Conservation (phyloP, 2,329 filamentous ascomycete species). For the Fusarium sp. region DNA sequence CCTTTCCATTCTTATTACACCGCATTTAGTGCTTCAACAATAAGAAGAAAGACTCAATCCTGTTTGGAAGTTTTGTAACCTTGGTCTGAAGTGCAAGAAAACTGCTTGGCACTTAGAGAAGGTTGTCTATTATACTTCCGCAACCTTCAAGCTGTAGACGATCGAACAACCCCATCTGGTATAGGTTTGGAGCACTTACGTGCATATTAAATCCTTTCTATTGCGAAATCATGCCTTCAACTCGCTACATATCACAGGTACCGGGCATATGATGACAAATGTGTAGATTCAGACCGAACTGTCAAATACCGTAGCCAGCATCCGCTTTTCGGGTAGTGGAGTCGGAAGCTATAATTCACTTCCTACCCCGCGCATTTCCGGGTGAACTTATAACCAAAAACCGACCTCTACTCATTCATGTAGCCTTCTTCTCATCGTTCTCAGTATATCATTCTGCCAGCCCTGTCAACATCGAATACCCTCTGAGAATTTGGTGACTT, state of each 20-base stretch:
- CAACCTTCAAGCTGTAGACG: no score
- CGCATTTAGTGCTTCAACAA: no score
- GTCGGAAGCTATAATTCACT: slow-evolving; percentile 42
- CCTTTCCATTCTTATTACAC: no score
- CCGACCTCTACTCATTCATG: slow-evolving; percentile 8
- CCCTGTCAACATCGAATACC: neutral
- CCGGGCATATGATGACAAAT: neutral
- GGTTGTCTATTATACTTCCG: no score
- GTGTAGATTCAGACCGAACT: neutral
- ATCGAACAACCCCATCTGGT: no score
- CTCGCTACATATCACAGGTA: neutral
- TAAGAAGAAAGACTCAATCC: no score
- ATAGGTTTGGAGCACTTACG: no score
- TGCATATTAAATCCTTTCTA: no score
- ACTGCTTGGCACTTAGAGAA: no score
- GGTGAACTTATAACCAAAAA: slow-evolving; percentile 47
- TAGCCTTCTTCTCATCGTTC: neutral
- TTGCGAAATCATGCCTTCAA: no score
- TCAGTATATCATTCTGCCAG: neutral
- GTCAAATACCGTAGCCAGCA: slow-evolving; percentile 31
- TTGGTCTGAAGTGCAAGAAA: no score
- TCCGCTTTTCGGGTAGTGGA: slow-evolving; percentile 46
- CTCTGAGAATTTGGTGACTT: slow-evolving; percentile 7
- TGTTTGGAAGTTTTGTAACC: no score
- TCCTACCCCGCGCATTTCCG: slow-evolving; percentile 43